Conservation (phyloP, 352 stramenopile genomes). For the Phytophthora lateralis region DNA sequence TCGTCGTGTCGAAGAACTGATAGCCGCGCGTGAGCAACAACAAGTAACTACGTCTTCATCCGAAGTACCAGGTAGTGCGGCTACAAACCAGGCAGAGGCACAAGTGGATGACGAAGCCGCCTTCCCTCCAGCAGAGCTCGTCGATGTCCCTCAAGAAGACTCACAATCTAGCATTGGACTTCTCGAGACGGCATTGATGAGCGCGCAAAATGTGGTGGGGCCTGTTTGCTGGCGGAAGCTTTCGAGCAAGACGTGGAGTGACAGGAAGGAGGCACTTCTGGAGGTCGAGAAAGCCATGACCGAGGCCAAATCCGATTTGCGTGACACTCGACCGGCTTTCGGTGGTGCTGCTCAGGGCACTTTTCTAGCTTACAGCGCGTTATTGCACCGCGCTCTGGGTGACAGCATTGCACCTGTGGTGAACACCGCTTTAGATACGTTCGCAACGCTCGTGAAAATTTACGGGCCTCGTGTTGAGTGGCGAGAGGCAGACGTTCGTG, state of each 20-base stretch:
- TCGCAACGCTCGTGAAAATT: slow-evolving; percentile 73
- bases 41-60: slow-evolving; percentile 21
- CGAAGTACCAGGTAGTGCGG: slow-evolving; percentile 30
- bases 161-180: slow-evolving; percentile 44
- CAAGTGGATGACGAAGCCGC: slow-evolving; percentile 39
- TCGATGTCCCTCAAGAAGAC: slow-evolving; percentile 57
- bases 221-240: slow-evolving; percentile 80
- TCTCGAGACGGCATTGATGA: slow-evolving; percentile 43
- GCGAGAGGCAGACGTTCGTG: slow-evolving; percentile 62
- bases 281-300: slow-evolving; percentile 74
- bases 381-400: slow-evolving; percentile 60
- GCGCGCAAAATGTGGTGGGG: slow-evolving; percentile 56
- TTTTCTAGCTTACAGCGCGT: slow-evolving; percentile 67
- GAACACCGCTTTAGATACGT: slow-evolving; percentile 72
- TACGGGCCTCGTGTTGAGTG: slow-evolving; percentile 80
- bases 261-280: slow-evolving; percentile 80
- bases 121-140: slow-evolving; percentile 35
- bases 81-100: slow-evolving; percentile 57
- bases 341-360: slow-evolving; percentile 64
- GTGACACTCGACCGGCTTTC: slow-evolving; percentile 66
- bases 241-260: slow-evolving; percentile 84
- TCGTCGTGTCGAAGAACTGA: slow-evolving; percentile 73
- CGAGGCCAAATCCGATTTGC: slow-evolving; percentile 73
- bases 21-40: slow-evolving; percentile 51
- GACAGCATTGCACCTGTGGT: slow-evolving; percentile 81